Conservation (phyloP, 768 basidiomycete genomes). For the Tulasnella sp. region DNA sequence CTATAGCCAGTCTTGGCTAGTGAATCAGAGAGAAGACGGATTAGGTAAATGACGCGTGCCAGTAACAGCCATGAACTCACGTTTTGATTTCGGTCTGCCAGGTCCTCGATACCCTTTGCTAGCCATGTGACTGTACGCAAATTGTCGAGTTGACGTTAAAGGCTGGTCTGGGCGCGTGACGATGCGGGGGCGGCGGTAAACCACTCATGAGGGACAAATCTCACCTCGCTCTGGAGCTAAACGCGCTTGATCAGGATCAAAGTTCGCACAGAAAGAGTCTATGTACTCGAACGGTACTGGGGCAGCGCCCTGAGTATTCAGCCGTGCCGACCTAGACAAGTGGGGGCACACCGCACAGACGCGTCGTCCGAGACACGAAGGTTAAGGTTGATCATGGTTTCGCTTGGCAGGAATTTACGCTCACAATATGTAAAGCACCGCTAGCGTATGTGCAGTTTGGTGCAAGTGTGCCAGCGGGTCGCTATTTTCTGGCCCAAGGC, state of each 20-base stretch:
- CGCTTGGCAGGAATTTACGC: constrained; percentile 25
- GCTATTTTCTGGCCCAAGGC: constrained; percentile 48
- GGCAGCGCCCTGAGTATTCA: constrained; percentile 50
- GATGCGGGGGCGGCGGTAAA: neutral
- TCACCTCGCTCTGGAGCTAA: constrained; percentile 61
- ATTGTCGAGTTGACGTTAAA: neutral
- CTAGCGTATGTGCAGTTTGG: constrained; percentile 50
- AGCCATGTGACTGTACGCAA: constrained; percentile 48
- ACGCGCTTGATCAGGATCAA: constrained; percentile 56
- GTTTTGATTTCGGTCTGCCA: constrained; percentile 43
- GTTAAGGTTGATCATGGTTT: neutral
- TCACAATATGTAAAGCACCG: constrained; percentile 65
- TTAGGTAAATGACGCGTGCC: neutral
- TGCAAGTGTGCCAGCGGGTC: constrained; percentile 61
- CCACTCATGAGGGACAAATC: neutral
- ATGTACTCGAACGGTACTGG: constrained; percentile 65
- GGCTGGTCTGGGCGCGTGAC: neutral
- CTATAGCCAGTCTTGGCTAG: constrained; percentile 39
- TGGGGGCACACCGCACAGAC: neutral
- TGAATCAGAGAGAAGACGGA: constrained; percentile 5
- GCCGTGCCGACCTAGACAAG: constrained; percentile 25
- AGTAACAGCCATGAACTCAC: constrained; percentile 35
- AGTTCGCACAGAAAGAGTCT: constrained; percentile 52
- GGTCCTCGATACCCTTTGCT: constrained; percentile 52
- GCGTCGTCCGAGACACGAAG: neutral